Base-by-base conservation (phyloP, 1,284 basidiomycete species). In the Leccinum pallidistipes region DNA sequence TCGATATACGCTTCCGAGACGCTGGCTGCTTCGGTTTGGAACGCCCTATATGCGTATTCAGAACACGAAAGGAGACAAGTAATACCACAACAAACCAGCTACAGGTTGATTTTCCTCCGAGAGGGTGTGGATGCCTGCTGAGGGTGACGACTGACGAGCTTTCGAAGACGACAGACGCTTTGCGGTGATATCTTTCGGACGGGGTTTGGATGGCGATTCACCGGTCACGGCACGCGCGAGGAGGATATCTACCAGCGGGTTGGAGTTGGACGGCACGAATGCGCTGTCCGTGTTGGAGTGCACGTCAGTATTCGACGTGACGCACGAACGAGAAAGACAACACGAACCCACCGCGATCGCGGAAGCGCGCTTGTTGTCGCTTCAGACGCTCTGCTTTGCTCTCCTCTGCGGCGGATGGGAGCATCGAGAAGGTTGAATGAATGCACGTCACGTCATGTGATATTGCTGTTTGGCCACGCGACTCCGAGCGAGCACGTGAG, bases 261-360 rank as follows among this genome's bases (percentile, higher is more conserved):
- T 82, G 50, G 69, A 70, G 11, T 69, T 66, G 3, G 78, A 66
- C 4, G 80, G 79, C 34, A 78, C 69, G 66, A 80, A 81, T 10
- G 70, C 76, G 7, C 80, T 81, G 56, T 18, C 24, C 31, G 40
- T 36, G 14, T 31, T 27, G 18, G 18, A 27, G 16, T 31, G 31
- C 24, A 10, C 2, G 56, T 70, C 50, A 67, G 16, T 18, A 10
- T 47, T 9, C 14, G 47, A 45, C 18, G 43, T 3, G 50, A 55
- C 8, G 21, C 0, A 43, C 31, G 34, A 53, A 31, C 5, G 21
- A 29, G 38, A 24, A n/a, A 27, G 49, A 45, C 29, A 77, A 36
- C 32, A 77, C 83, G 64, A 47, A 87, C 86, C 86, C 86, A 63
- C 86, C 86, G 56, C 86, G 80, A 71, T 86, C 83, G 52, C 86